Base-by-base conservation (phyloP, 2,329 filamentous ascomycete genomes). In the Ophiocordyceps camponoti-saundersi region DNA sequence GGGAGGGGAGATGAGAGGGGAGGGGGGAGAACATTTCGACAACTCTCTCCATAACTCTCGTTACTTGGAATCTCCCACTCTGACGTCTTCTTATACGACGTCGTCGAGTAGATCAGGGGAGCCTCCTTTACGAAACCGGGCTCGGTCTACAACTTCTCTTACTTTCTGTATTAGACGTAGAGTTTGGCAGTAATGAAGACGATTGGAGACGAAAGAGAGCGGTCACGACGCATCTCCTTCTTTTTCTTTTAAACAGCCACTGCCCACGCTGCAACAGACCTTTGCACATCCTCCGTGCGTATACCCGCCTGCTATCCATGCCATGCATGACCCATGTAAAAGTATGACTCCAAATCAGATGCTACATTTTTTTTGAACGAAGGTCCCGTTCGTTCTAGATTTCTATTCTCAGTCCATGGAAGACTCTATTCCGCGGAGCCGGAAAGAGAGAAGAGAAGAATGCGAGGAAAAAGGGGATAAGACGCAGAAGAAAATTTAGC, bases 321-420 rank as follows among this genome's bases (percentile, higher is more conserved):
- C 32, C 32, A 15, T 36, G 13, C 15, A 32, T 32, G 30, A 26
- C 23, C 30, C 36, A 39, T 39, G 36, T n/a, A 16, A 39, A 2
- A n/a, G 18, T 18, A 32, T 6, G 16, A 16, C 6, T 16, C 11
- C 6, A n/a, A 39, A 39, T 6, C 36, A 18, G 5, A 39, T 39
- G 36, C 36, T 16, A 12, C 6, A 20, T 21, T 13, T 16, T 44
- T 7, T 20, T 8, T 21, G 21, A 40, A 11, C 11, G 15, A 34
- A 15, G n/a, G n/a, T n/a, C 26, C 42, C 20, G 34, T 23, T 36
- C 36, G 36, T 32, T 48, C 47, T 48, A 46, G 40, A 21, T 42
- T 18, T 46, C 47, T 48, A 46, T 29, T 41, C n/a, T 46, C 44
- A 21, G 44, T 39, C 12, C 32, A n/a, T 18, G 7, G 18, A 18